Evolutionary conservation across 225 moss, liverwort and hornwort species (phyloP).

Genomic region (Polytrichum formosum): DNA sequence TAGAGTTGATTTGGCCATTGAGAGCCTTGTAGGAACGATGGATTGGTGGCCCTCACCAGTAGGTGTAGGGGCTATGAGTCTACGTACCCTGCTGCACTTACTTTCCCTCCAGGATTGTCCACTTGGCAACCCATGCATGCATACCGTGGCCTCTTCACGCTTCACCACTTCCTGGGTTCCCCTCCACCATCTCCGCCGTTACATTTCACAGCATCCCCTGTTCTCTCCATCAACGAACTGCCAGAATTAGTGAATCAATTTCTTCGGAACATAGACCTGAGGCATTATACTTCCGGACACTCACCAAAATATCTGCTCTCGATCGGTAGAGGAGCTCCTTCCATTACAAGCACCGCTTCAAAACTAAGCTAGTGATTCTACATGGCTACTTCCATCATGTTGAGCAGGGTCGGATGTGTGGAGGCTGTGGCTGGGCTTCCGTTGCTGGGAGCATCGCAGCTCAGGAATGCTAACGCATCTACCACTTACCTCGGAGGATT

Average conservation of each 20-base stretch:
- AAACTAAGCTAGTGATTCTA: not conserved
- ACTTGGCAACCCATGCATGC: conserved; percentile 20
- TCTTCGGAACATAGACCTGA: no score
- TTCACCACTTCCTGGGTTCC: conserved; percentile 1
- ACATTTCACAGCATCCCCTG: no score
- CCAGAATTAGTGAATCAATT: no score
- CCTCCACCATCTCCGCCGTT: not conserved
- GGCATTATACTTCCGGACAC: not conserved
- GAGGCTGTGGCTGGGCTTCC: conserved; percentile 23
- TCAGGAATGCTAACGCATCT: conserved; percentile 9
- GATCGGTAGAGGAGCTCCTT: no score
- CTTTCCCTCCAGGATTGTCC: not conserved
- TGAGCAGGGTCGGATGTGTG: conserved; percentile 22
- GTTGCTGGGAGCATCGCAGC: conserved; percentile 10
- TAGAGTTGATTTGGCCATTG: no score
- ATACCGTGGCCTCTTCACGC: conserved; percentile 3
- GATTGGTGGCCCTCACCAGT: no score
- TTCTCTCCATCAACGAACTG: no score
- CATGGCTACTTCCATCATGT: conserved; percentile 36
- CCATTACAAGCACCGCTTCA: no score
- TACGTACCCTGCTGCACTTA: no score
- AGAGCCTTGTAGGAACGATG: no score
- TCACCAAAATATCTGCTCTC: no score
- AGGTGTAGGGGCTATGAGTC: no score
- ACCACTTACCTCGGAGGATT: conserved; percentile 11